Evolutionary conservation across 352 stramenopile genomes (phyloP), one percentile per base, ranked within the genome.

Genomic region (Pythium rishiriense): DNA sequence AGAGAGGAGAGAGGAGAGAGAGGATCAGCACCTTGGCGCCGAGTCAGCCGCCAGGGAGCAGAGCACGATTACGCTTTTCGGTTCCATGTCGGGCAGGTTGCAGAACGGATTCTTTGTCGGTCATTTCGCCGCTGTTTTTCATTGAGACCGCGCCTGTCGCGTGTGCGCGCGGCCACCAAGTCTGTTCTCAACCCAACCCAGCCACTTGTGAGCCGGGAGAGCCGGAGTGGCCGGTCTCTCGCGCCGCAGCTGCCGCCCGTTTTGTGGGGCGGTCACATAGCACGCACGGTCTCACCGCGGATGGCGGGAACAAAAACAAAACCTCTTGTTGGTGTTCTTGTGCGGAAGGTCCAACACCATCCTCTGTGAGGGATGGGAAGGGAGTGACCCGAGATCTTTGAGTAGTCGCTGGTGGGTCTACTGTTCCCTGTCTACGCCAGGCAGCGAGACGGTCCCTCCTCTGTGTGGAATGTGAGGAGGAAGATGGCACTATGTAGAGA

Each of bases 161-260:
- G 39, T 46, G 39, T 46, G 39, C 39, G 22, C 8, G 8, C 33
- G 33, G 33, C 33, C 33, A 49, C 6, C 6, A 22, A 52, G 45
- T 52, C 45, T 52, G 45, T 52, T 52, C 45, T 52, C 45, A 52
- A 31, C 11, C 1, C 45, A 17, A 46, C 14, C 22, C 6, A 46
- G 39, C 39, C 39, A 46, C 4, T 22, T 9, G 39, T n/a, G 19
- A 46, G 19, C 15, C 19, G 39, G 19, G n/a, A 52, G 45, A 52
- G 45, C 45, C 45, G 45, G 45, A 52, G 45, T 26, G 45, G 19
- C 21, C 45, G 12, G 10, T 52, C 45, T 28, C 45, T 52, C 26
- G 45, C 22, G 19, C 39, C 45, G 42, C 42, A 49, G 42, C 42
- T 49, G 42, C 10, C 22, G 3, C n/a, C n/a, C 33, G 33, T 39